These are phyloP conservation scores for Colletotrichum siamense DNA, from an alignment of 2,329 filamentous ascomycete genomes.

Conservation along the genomic window DNA sequence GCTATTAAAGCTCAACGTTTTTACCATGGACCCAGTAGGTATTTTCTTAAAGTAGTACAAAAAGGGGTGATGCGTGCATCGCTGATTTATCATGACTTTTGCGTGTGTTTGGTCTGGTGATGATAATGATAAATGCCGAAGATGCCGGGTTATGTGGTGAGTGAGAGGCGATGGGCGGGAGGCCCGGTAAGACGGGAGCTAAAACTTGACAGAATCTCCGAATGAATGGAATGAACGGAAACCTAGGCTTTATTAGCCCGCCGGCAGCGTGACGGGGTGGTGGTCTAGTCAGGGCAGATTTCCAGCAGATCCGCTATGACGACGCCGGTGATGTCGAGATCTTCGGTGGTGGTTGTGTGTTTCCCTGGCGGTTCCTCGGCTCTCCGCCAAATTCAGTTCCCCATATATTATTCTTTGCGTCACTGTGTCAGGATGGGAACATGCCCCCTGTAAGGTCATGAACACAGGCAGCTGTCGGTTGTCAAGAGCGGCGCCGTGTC, in stretches of 20 bases:
- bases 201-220: neutral
- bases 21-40: neutral
- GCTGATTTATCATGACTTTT: neutral
- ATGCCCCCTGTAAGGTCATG: neutral
- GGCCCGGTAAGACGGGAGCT: neutral
- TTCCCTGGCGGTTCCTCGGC: neutral
- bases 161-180: neutral
- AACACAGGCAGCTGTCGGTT: neutral
- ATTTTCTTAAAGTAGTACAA: neutral
- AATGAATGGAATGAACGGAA: neutral
- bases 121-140: neutral
- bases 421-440: neutral
- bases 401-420: neutral
- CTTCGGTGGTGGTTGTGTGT: neutral
- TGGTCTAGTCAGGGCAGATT: neutral
- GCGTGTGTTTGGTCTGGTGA: neutral
- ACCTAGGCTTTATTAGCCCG: neutral
- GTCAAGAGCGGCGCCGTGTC: neutral
- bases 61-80: neutral
- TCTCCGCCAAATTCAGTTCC: neutral
- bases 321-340: conserved; percentile 17
- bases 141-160: neutral
- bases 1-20: neutral
- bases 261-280: too few species aligned
- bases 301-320: conserved; percentile 13